Evolutionary conservation across 129 eudicot species (phyloP).

Genomic region (Saussurea involucrata): DNA sequence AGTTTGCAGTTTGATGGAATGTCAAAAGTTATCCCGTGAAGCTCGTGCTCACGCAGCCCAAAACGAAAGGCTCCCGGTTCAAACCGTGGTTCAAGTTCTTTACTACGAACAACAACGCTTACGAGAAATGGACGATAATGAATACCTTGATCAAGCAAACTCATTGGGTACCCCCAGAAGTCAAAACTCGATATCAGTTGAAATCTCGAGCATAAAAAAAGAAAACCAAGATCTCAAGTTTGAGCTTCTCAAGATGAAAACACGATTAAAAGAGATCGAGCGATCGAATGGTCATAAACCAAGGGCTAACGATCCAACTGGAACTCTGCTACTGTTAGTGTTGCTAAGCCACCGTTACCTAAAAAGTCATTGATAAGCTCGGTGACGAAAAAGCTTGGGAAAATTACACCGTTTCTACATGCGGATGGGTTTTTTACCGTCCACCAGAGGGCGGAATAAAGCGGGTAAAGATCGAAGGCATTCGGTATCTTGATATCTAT

Average conservation of each 20-base stretch:
- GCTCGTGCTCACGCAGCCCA: constrained; percentile 97
- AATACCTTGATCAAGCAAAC: constrained; percentile 29
- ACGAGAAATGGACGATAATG: constrained; percentile 42
- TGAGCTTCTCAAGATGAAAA: constrained; percentile 72
- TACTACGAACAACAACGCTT: constrained; percentile 80
- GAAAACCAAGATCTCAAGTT: constrained; percentile 89
- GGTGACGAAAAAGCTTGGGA: constrained; percentile 73
- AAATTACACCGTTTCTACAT: constrained; percentile 38
- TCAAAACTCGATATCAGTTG: constrained; percentile 37
- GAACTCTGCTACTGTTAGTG: too few species aligned
- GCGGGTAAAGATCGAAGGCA: constrained; percentile 70
- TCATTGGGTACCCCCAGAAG: neutral
- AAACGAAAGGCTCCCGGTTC: constrained; percentile 88
- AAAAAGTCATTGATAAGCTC: constrained; percentile 67
- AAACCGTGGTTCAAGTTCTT: too few species aligned
- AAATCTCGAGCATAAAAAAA: constrained; percentile 42
- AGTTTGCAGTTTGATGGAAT: constrained; percentile 94
- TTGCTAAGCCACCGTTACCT: constrained; percentile 63
- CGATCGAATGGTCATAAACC: constrained; percentile 24
- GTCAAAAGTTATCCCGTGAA: constrained; percentile 92
- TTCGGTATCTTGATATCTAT: constrained; percentile 36
- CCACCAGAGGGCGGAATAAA: constrained; percentile 53
- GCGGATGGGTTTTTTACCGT: constrained; percentile 52
- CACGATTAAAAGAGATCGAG: constrained; percentile 63
- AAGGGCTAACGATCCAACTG: constrained; percentile 33